Percentiles rank a stretch among this genome's conserved stretches.
phyloP scores from a whole-genome alignment of 768 basidiomycete genomes.

The Candolleomyces eurysporus region DNA sequence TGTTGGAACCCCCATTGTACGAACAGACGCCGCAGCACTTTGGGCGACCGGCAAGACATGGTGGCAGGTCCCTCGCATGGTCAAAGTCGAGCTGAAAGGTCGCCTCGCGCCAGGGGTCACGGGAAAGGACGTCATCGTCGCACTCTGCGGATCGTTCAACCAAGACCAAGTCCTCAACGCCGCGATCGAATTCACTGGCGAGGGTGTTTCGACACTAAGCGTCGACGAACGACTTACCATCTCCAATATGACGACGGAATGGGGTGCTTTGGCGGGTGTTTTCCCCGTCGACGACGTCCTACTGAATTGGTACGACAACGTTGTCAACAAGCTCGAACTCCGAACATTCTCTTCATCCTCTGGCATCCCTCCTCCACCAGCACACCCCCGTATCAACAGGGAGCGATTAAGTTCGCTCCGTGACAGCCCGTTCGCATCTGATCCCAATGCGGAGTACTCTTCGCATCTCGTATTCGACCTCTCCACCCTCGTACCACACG shows the following conservation, averaged over 20 bases:
- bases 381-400: slow-evolving; percentile 86
- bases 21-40: slow-evolving; percentile 91
- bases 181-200: slow-evolving; percentile 94
- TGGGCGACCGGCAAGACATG: slow-evolving; percentile 99
- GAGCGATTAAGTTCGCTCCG: slow-evolving; percentile 66
- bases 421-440: slow-evolving; percentile 55
- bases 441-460: slow-evolving; percentile 76
- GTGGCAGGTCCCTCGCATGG: slow-evolving; percentile 99
- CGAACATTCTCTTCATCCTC: slow-evolving; percentile 64
- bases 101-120: slow-evolving; percentile 84
- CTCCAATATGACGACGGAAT: slow-evolving; percentile 99
- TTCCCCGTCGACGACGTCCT: slow-evolving; percentile 89
- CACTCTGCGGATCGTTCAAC: slow-evolving; percentile 94
- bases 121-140: slow-evolving; percentile 98
- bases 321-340: slow-evolving; percentile 69
- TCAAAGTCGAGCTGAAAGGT: slow-evolving; percentile 90
- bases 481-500: slow-evolving; percentile 90
- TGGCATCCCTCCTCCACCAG: slow-evolving; percentile 66
- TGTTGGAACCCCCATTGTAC: slow-evolving; percentile 95
- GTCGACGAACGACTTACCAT: slow-evolving; percentile 96
- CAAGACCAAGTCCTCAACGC: slow-evolving; percentile 95
- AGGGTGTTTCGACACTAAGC: slow-evolving; percentile 72
- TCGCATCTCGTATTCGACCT: slow-evolving; percentile 90
- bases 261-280: slow-evolving; percentile 95
- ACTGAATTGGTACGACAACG: slow-evolving; percentile 80